Evolutionary conservation across 1,284 basidiomycete genomes (phyloP).

Genomic region (Inonotus hispidus): DNA sequence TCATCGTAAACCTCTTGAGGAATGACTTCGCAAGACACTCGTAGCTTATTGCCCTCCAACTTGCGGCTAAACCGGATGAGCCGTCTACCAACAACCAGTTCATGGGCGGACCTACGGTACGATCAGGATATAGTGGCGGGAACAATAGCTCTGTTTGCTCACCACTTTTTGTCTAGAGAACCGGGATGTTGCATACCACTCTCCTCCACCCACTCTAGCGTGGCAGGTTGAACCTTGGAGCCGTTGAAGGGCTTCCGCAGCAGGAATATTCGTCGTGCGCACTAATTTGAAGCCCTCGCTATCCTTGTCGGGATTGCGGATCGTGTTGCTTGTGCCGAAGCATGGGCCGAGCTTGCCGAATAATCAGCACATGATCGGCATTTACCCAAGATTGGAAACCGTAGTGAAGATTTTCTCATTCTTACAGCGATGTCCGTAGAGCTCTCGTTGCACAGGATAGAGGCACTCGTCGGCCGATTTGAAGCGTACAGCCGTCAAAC

Average conservation of each 20-base stretch:
- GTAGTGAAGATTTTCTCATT: background rate
- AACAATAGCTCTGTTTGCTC: background rate
- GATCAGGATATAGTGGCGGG: constrained; percentile 34
- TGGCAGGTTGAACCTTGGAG: constrained; percentile 2
- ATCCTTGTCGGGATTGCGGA: background rate
- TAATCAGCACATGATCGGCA: constrained; percentile 6
- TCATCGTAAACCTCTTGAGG: constrained; percentile 51
- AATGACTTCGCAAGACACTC: constrained; percentile 60
- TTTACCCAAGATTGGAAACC: background rate
- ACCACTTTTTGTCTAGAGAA: constrained; percentile 14
- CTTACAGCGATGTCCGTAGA: constrained; percentile 59
- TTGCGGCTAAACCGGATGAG: constrained; percentile 66
- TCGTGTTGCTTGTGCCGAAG: background rate
- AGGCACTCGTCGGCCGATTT: constrained; percentile 51
- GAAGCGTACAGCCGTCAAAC: constrained; percentile 75
- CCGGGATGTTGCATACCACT: constrained; percentile 20
- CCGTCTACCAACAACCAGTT: constrained; percentile 54
- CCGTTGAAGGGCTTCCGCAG: background rate
- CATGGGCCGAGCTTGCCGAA: background rate
- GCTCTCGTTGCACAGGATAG: constrained; percentile 72
- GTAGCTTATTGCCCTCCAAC: constrained; percentile 54
- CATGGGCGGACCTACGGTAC: constrained; percentile 47
- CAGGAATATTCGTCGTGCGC: constrained; percentile 2
- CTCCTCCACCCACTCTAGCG: constrained; percentile 13
- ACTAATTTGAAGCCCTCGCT: constrained; percentile 8